Percentiles rank a stretch among this genome's conserved stretches.
Evolutionary conservation across 2,329 filamentous ascomycete genomes (phyloP).

Genomic region (Diatrype stigma): DNA sequence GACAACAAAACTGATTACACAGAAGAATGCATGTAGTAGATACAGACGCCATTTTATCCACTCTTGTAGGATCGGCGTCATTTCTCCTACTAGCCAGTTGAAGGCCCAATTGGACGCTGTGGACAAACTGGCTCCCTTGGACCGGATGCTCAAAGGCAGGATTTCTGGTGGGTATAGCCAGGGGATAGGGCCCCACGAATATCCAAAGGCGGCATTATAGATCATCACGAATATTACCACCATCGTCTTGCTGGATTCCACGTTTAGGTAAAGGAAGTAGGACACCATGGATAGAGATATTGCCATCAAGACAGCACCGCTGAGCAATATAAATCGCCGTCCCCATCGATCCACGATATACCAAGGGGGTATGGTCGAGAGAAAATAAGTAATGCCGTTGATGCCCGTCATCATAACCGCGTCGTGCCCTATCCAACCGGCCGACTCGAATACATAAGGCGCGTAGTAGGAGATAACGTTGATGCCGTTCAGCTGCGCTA

Average conservation of each 20-base stretch:
- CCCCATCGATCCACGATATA: slow-evolving; percentile 94
- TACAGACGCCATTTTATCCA: slow-evolving; percentile 92
- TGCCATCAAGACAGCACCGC: slow-evolving; percentile 84
- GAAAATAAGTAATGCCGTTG: slow-evolving; percentile 83
- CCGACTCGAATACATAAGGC: slow-evolving; percentile 91
- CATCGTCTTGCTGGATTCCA: slow-evolving; percentile 70
- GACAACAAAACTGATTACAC: slow-evolving; percentile 89
- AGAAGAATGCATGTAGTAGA: slow-evolving; percentile 94
- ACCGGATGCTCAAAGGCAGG: slow-evolving; percentile 89
- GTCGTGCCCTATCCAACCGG: slow-evolving; percentile 87
- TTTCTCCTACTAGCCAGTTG: slow-evolving; percentile 94
- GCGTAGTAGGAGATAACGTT: slow-evolving; percentile 99
- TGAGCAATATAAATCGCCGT: slow-evolving; percentile 81
- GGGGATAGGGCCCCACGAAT: slow-evolving; percentile 91
- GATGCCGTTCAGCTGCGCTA: slow-evolving; percentile 97
- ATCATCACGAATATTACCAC: slow-evolving; percentile 97
- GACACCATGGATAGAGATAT: slow-evolving; percentile 85
- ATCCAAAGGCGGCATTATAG: slow-evolving; percentile 96
- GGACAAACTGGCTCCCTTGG: slow-evolving; percentile 93
- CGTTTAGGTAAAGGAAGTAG: slow-evolving; percentile 90
- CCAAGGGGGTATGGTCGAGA: slow-evolving; percentile 94
- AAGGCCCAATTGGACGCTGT: slow-evolving; percentile 98
- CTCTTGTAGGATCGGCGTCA: slow-evolving; percentile 91
- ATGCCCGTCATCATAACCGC: slow-evolving; percentile 97
- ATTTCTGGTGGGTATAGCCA: slow-evolving; percentile 99